Percentiles rank a stretch among this genome's conserved stretches.
Conservation (phyloP, 352 stramenopile species). For the Thalassiosira hispida region DNA sequence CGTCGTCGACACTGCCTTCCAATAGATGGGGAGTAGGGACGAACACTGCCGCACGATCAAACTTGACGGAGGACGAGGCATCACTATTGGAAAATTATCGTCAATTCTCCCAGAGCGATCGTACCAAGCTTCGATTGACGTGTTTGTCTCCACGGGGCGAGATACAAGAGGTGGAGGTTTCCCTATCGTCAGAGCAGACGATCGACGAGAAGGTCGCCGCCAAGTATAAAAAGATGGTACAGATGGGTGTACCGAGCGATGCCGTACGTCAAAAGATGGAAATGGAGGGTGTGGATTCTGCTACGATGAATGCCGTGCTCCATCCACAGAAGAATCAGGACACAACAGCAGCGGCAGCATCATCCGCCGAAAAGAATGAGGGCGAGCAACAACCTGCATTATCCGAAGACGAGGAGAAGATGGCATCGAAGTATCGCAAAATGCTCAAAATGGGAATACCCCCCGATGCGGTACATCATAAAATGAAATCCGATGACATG, state of each 20-base stretch:
- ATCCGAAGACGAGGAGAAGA: background rate
- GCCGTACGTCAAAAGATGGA: conserved; percentile 84
- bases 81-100: conserved; percentile 70
- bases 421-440: conserved; percentile 69
- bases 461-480: conserved; percentile 71
- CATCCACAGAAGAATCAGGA: background rate
- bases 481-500: conserved; percentile 81
- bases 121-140: conserved; percentile 42
- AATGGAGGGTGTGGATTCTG: conserved; percentile 65
- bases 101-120: conserved; percentile 47
- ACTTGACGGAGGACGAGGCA: conserved; percentile 71
- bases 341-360: background rate
- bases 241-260: conserved; percentile 70
- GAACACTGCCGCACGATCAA: too few species aligned
- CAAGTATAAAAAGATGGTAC: conserved; percentile 80
- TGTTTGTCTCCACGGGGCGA: conserved; percentile 46
- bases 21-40: too few species aligned
- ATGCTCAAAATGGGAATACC: conserved; percentile 82
- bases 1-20: background rate
- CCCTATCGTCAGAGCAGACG: conserved; percentile 1
- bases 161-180: conserved; percentile 38
- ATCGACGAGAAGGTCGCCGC: conserved; percentile 31
- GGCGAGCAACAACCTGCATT: conserved; percentile 1
- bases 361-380: conserved; percentile 4
- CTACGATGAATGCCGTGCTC: conserved; percentile 62